A percentile compares a stretch with the other conserved stretches of the same genome.
Conservation (phyloP, 2,329 filamentous ascomycete genomes). For the Eurotiales sp. region DNA sequence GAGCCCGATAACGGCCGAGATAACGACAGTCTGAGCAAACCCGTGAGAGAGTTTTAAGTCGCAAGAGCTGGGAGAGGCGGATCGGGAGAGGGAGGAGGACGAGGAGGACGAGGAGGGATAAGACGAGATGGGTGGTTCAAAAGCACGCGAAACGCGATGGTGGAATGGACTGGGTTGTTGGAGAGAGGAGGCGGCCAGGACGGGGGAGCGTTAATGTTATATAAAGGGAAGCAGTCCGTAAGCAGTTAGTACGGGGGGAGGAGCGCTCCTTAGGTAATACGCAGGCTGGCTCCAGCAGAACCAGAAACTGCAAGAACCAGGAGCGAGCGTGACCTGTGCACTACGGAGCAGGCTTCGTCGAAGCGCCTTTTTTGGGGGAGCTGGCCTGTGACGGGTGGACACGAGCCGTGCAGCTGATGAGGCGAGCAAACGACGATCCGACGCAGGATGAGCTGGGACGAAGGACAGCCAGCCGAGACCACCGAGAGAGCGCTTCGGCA, state of each 20-base stretch:
- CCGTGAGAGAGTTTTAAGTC: too few species aligned
- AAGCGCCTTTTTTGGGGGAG: background rate
- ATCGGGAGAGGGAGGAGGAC: background rate
- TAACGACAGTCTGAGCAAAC: conserved; percentile 4
- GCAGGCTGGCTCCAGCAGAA: background rate
- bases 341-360: too few species aligned
- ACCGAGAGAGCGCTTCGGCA: too few species aligned
- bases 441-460: conserved; percentile 4
- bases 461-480: too few species aligned
- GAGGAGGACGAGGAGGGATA: background rate
- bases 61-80: conserved; percentile 7
- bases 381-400: conserved; percentile 13
- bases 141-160: background rate
- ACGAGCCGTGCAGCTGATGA: conserved; percentile 14
- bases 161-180: background rate
- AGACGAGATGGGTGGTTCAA: background rate
- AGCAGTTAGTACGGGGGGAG: conserved; percentile 13
- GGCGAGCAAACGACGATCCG: conserved; percentile 15
- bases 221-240: conserved; percentile 13
- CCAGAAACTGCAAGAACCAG: conserved; percentile 9
- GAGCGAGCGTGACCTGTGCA: too few species aligned
- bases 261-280: too few species aligned
- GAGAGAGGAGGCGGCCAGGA: background rate
- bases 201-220: conserved; percentile 3
- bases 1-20: conserved; percentile 13